Conservation (phyloP, 2,329 filamentous ascomycete genomes). For the Helminthosporium solani region DNA sequence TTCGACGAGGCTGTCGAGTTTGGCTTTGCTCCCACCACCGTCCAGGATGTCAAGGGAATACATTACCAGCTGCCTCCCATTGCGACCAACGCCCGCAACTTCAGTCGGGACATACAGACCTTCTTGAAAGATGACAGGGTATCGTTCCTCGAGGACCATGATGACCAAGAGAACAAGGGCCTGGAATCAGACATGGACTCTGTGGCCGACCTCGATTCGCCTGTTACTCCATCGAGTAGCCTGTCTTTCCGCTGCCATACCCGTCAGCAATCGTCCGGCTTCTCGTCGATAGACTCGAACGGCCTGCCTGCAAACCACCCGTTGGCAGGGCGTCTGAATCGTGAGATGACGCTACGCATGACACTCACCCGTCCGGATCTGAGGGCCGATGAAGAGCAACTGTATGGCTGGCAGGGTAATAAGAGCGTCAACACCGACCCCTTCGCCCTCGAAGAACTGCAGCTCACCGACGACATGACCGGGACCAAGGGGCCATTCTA, state of each 20-base stretch:
- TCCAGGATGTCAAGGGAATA: slow-evolving; percentile 19
- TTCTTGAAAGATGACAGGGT: slow-evolving; percentile 60
- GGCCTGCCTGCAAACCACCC: slow-evolving; percentile 26
- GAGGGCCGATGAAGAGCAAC: slow-evolving; percentile 69
- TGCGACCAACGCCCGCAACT: slow-evolving; percentile 41
- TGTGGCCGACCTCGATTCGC: slow-evolving; percentile 36
- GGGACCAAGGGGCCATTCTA: slow-evolving; percentile 50
- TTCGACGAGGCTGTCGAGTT: slow-evolving; percentile 96
- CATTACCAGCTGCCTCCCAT: slow-evolving; percentile 38
- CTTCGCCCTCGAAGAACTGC: slow-evolving; percentile 56
- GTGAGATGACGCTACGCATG: slow-evolving; percentile 96
- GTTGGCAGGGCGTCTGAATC: slow-evolving; percentile 45
- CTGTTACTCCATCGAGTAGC: slow-evolving; percentile 41
- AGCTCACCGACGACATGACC: slow-evolving; percentile 50
- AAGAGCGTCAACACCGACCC: slow-evolving; percentile 49
- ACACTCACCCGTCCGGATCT: slow-evolving; percentile 89
- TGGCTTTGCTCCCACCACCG: slow-evolving; percentile 69
- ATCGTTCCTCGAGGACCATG: slow-evolving; percentile 41
- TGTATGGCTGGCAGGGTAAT: slow-evolving; percentile 62
- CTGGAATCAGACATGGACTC: slow-evolving; percentile 38
- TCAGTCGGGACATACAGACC: slow-evolving; percentile 56
- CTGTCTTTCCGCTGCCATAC: slow-evolving; percentile 35
- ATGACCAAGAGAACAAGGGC: slow-evolving; percentile 30
- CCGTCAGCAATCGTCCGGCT: slow-evolving; percentile 32
- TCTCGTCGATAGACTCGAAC: slow-evolving; percentile 35